phyloP scores from a whole-genome alignment of 495 filamentous ascomycete genomes.

The Xylaria acuta region DNA sequence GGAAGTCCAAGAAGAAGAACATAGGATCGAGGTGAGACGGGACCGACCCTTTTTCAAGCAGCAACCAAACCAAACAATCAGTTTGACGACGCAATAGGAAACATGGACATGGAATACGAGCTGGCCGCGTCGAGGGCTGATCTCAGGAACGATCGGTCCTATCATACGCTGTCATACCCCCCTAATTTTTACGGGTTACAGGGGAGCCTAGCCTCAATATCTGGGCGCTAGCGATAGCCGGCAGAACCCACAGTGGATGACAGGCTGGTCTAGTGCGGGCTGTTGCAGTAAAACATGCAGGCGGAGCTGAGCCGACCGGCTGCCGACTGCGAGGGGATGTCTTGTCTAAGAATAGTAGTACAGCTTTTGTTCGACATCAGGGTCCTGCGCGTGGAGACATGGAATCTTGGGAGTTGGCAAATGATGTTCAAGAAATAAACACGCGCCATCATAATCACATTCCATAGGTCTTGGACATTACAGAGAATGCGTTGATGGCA shows the following conservation, averaged over 20 bases:
- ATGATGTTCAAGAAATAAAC: neutral
- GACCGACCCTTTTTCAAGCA: neutral
- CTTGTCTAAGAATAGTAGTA: constrained; percentile 4
- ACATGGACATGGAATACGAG: constrained; percentile 6
- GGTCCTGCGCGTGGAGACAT: too few species aligned
- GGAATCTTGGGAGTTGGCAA: neutral
- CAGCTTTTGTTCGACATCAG: neutral
- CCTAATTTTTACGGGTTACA: constrained; percentile 1
- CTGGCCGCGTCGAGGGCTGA: constrained; percentile 7
- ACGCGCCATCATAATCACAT: neutral
- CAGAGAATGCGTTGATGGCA: neutral
- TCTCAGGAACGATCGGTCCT: neutral
- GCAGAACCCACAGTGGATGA: neutral
- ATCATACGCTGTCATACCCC: neutral
- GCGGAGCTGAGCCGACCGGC: constrained; percentile 13
- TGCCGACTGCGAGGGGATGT: neutral
- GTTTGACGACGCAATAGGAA: neutral
- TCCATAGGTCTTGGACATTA: neutral
- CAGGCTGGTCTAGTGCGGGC: neutral
- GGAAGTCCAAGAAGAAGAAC: neutral
- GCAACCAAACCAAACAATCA: neutral
- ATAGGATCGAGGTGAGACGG: neutral
- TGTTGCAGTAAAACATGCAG: neutral
- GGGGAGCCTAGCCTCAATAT: constrained; percentile 15
- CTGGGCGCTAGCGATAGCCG: constrained; percentile 8